phyloP scores from a whole-genome alignment of 2,329 filamentous ascomycete genomes.

The Hypoxylon sp. region DNA sequence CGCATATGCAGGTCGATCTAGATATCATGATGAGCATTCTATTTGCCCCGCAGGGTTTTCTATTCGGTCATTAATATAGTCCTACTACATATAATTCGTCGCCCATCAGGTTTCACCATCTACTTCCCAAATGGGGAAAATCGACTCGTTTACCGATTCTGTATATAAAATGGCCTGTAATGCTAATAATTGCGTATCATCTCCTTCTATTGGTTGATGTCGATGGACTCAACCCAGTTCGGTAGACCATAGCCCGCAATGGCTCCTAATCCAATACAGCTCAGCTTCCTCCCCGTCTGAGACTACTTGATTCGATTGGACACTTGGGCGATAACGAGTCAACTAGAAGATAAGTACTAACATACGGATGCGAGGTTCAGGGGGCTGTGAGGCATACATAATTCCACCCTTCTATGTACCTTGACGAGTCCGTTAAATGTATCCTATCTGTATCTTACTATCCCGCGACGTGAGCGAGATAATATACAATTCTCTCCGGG shows the following conservation, averaged over 20 bases:
- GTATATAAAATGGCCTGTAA: neutral
- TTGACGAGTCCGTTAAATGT: too few relatives aligned
- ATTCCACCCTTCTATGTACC: too few relatives aligned
- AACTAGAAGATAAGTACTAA: too few relatives aligned
- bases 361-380: too few relatives aligned
- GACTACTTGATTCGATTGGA: neutral
- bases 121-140: neutral
- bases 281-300: neutral
- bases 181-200: neutral
- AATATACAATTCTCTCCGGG: too few relatives aligned
- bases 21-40: conserved; percentile 17
- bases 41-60: neutral
- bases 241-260: conserved; percentile 40
- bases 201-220: conserved; percentile 34
- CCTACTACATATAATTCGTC: conserved; percentile 7
- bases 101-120: conserved; percentile 9
- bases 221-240: conserved; percentile 48
- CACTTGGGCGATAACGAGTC: too few relatives aligned
- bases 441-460: too few relatives aligned
- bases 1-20: conserved; percentile 25
- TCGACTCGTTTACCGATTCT: neutral
- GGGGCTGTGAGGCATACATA: too few relatives aligned
- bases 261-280: neutral
- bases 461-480: too few relatives aligned
- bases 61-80: conserved; percentile 4